Evolutionary conservation across 192 early-diverging fungal genomes (phyloP).

Genomic region (Radiomyces spectabilis): DNA sequence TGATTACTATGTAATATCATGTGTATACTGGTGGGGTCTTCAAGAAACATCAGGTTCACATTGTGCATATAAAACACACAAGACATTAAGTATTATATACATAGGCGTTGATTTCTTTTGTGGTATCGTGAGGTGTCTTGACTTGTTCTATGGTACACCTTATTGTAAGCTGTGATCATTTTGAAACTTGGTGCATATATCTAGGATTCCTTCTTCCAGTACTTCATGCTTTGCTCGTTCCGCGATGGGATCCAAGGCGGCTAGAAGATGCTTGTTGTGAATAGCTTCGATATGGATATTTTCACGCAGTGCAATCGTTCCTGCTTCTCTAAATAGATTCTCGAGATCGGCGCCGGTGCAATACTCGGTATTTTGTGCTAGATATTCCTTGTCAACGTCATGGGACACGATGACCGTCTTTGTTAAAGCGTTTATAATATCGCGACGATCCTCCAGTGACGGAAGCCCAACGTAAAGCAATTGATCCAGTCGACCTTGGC

Average conservation of each 20-base stretch:
- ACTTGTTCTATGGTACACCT: constrained; percentile 3
- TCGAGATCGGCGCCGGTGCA: constrained; percentile 78
- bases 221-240: constrained; percentile 8
- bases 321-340: constrained; percentile 38
- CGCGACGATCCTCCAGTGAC: constrained; percentile 41
- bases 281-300: constrained; percentile 4
- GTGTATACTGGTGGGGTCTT: too few relatives aligned
- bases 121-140: too few relatives aligned
- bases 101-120: too few relatives aligned
- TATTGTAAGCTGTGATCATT: constrained; percentile 11
- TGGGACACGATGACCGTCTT: constrained; percentile 44
- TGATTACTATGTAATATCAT: too few relatives aligned
- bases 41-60: too few relatives aligned
- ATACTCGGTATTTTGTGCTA: constrained; percentile 53
- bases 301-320: constrained; percentile 11
- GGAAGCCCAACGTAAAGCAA: constrained; percentile 69
- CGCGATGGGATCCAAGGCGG: not conserved
- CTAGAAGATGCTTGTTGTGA: constrained; percentile 1
- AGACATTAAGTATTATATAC: too few relatives aligned
- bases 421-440: constrained; percentile 66
- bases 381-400: constrained; percentile 35
- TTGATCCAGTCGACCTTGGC: constrained; percentile 78
- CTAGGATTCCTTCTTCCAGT: constrained; percentile 1
- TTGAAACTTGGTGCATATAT: constrained; percentile 10
- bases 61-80: too few relatives aligned